phyloP scores from a whole-genome alignment of 352 stramenopile species.

The Blastocystis sp. region DNA sequence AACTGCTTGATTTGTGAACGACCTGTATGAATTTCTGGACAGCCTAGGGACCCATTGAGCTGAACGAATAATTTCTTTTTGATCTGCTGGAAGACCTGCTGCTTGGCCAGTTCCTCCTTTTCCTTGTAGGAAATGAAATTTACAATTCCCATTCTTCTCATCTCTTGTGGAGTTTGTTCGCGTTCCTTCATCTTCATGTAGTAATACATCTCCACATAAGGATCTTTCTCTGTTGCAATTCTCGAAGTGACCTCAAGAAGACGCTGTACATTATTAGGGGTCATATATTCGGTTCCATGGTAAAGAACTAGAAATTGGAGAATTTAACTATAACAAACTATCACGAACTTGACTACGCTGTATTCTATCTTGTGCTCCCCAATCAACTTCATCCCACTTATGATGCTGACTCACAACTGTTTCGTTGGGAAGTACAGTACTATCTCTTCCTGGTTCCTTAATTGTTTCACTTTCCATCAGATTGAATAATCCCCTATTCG shows the following conservation, averaged over 20 bases:
- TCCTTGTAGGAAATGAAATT: background rate
- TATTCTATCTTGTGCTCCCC: background rate
- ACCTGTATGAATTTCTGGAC: background rate
- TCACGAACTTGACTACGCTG: background rate
- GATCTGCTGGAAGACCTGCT: background rate
- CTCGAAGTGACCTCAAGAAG: background rate
- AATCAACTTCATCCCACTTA: background rate
- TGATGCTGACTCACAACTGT: background rate
- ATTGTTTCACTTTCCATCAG: background rate
- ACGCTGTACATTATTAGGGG: background rate
- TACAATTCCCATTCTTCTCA: background rate
- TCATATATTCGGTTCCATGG: constrained; percentile 32
- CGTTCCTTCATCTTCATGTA: background rate
- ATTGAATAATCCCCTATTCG: background rate
- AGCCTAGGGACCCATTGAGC: background rate
- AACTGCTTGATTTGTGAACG: background rate
- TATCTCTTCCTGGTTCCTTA: background rate
- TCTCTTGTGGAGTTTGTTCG: background rate
- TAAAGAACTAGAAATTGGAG: background rate
- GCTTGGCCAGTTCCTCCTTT: background rate
- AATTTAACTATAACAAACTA: background rate
- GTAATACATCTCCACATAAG: constrained; percentile 47
- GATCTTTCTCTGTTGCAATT: background rate
- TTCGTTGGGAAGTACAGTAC: background rate
- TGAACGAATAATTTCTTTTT: background rate